Percentiles rank a stretch among this genome's conserved stretches.
phyloP scores from a whole-genome alignment of 2,329 filamentous ascomycete genomes.

The Penicillium sclerotiorum region DNA sequence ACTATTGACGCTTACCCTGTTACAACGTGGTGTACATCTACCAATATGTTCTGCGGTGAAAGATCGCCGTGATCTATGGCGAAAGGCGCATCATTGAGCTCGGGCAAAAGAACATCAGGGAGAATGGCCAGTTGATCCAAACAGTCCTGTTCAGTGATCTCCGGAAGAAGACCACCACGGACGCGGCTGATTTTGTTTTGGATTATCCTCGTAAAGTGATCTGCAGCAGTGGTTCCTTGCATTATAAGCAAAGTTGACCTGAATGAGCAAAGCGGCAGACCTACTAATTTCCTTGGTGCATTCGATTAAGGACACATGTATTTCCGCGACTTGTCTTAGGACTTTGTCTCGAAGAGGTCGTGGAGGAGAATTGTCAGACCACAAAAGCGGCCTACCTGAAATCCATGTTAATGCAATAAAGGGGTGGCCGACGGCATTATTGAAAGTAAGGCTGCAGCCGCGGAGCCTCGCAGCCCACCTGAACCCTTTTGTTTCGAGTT shows the following conservation, averaged over 20 bases:
- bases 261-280: neutral
- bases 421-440: neutral
- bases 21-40: constrained; percentile 7
- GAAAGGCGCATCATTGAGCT: constrained; percentile 9
- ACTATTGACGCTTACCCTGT: constrained; percentile 5
- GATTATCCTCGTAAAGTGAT: constrained; percentile 5
- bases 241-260: constrained; percentile 1
- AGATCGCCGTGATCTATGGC: constrained; percentile 8
- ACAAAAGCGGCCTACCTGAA: neutral
- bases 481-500: constrained; percentile 1
- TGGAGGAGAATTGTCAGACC: neutral
- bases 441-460: neutral
- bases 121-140: constrained; percentile 7
- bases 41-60: constrained; percentile 5
- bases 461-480: neutral
- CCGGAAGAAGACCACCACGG: neutral
- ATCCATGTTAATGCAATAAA: neutral
- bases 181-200: constrained; percentile 6
- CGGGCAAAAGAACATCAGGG: constrained; percentile 2
- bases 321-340: neutral
- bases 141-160: constrained; percentile 8
- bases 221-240: neutral
- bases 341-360: constrained; percentile 3
- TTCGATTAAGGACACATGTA: neutral
- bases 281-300: constrained; percentile 1